Conservation (phyloP, 2,329 filamentous ascomycete species). For the Sarocladium oryzae region DNA sequence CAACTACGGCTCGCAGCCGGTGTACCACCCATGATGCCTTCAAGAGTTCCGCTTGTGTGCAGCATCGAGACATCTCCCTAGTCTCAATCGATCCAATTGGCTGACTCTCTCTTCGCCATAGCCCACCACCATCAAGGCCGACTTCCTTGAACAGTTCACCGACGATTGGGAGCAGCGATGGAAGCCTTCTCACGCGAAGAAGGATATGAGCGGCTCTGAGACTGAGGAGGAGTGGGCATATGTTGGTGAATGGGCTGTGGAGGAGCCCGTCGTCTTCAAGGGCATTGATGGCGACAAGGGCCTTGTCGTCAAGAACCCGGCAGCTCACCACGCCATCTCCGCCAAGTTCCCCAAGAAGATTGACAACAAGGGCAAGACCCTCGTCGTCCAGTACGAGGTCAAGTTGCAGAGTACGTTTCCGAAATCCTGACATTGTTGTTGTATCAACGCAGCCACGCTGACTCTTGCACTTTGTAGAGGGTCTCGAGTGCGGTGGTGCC, state of each 20-base stretch:
- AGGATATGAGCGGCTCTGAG: constrained; percentile 58
- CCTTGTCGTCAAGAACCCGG: constrained; percentile 95
- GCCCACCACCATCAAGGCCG: constrained; percentile 83
- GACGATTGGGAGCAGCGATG: constrained; percentile 91
- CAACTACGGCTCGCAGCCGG: neutral
- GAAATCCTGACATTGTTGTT: no score
- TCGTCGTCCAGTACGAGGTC: constrained; percentile 98
- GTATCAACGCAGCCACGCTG: no score
- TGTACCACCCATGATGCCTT: neutral
- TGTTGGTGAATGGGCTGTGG: constrained; percentile 91
- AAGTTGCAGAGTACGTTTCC: constrained; percentile 84
- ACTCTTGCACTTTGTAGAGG: constrained; percentile 49
- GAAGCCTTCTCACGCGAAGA: constrained; percentile 95
- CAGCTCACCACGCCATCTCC: constrained; percentile 98
- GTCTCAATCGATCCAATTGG: neutral
- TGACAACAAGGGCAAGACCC: constrained; percentile 93
- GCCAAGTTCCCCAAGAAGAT: constrained; percentile 97
- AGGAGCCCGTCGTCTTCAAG: constrained; percentile 86
- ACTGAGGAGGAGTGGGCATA: constrained; percentile 80
- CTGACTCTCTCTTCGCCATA: constrained; percentile 30
- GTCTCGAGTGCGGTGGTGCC: constrained; percentile 94
- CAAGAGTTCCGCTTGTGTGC: neutral
- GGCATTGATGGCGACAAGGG: constrained; percentile 94
- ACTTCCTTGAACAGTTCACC: constrained; percentile 98
- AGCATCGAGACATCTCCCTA: neutral